Base-by-base conservation (phyloP, 495 filamentous ascomycete species). In the Aspergillus asperescens region DNA sequence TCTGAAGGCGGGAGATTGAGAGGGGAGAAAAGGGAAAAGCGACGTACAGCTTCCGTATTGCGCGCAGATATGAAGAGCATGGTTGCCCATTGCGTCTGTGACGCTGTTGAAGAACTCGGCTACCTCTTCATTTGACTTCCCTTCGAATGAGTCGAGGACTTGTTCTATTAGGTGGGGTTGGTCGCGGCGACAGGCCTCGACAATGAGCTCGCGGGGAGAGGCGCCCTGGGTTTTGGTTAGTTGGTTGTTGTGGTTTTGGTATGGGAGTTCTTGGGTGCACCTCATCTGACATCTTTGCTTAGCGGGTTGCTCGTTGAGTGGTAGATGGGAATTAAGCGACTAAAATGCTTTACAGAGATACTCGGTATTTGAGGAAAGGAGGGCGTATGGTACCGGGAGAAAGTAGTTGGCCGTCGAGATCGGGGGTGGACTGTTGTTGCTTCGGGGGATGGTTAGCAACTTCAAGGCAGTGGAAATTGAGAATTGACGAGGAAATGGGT, bases 171-270 rank as follows among this genome's bases (percentile, higher is more conserved):
- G 82, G 35, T 88, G 83, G 56, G 82, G 81, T 69, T 97, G 95
- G 75, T 97, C 88, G 52, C 93, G 84, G 28, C 93, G 89, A 71
- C 86, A 90, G 60, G 94, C 87, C 75, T 96, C 93, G 68, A 99
- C 83, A 50, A 97, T 80, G 58, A 86, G 81, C 69, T 99, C 94
- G 60, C 79, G 72, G 10, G 83, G 81, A 43, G 88, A 87, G 52
- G 94, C 93, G 67, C 93, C 93, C 89, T 96, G 53, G 47, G 49
- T 38, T 50, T 42, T 23, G n/a, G 12, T n/a, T 44, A 27, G 43
- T 52, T 25, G 53, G 63, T 50, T 54, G 60, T 34, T 35, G 40
- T 20, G 20, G 7, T 15, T 57, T 49, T 43, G 32, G 45, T 34
- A 23, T 35, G 8, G 40, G 6, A 25, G 28, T 50, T 56, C 34